Percentiles rank a stretch among this genome's conserved stretches.
These are phyloP conservation scores for Rhodotorula mucilaginosa DNA, from an alignment of 1,284 basidiomycete species.

Conservation along the genomic window DNA sequence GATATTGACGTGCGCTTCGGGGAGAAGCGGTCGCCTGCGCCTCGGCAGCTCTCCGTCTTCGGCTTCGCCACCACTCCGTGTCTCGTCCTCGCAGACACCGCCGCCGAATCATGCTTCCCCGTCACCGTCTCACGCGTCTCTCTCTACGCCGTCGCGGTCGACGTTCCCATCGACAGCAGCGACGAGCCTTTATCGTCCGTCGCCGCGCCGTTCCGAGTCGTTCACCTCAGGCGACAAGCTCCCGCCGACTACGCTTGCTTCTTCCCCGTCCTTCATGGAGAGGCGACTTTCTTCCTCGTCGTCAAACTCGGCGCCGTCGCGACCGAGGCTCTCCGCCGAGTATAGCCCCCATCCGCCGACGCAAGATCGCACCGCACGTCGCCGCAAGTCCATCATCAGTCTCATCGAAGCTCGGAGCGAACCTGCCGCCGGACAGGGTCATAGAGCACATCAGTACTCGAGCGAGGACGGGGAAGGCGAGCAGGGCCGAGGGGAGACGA, in stretches of 20 bases:
- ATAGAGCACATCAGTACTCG: neutral
- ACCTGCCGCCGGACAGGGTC: too few relatives aligned
- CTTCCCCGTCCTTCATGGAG: neutral
- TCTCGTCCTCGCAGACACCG: neutral
- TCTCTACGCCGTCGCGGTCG: neutral
- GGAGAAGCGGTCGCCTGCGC: neutral
- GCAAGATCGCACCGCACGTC: neutral
- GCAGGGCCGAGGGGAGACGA: neutral
- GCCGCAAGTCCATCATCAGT: neutral
- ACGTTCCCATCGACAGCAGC: neutral
- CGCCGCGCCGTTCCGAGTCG: neutral
- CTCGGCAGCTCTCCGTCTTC: neutral
- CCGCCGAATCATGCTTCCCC: neutral
- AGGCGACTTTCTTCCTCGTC: neutral
- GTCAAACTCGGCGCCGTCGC: neutral
- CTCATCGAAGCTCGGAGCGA: neutral
- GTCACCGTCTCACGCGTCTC: neutral
- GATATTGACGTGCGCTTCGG: neutral
- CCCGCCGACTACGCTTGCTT: neutral
- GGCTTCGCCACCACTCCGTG: neutral
- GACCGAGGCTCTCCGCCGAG: conserved; percentile 16
- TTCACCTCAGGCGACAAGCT: too few relatives aligned
- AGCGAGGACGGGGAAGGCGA: conserved; percentile 1
- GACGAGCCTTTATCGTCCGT: neutral
- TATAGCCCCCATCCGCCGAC: neutral